phyloP scores from a whole-genome alignment of 768 basidiomycete species.

The Mycena epipterygia region DNA sequence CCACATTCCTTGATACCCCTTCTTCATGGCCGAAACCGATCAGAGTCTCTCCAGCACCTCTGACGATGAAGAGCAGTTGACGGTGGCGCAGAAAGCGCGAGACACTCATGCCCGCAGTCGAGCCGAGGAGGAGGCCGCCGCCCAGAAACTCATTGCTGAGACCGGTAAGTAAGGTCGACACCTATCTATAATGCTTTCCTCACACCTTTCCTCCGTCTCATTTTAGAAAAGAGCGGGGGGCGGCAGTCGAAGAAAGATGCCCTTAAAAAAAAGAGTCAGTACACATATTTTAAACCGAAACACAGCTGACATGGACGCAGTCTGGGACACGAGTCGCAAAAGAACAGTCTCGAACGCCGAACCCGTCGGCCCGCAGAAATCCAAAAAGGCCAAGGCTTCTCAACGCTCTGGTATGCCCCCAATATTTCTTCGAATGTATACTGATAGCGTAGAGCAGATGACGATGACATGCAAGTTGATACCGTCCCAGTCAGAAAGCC shows the following conservation, averaged over 20 bases:
- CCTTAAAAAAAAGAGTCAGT: not conserved
- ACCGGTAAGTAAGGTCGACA: too few species aligned
- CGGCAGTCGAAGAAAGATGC: not conserved
- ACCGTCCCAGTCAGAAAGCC: too few species aligned
- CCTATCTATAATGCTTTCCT: not conserved
- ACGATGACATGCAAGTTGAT: too few species aligned
- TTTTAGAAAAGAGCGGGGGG: not conserved
- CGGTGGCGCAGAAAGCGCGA: not conserved
- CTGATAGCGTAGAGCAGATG: too few species aligned
- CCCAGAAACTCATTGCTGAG: not conserved
- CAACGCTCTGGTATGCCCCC: too few species aligned
- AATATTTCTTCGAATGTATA: too few species aligned
- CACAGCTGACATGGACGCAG: not conserved
- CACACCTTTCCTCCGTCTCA: not conserved
- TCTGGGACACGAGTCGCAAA: not conserved
- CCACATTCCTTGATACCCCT: not conserved
- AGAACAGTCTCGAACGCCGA: not conserved
- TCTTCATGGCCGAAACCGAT: not conserved
- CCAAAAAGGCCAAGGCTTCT: not conserved
- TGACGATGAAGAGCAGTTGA: not conserved
- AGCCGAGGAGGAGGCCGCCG: not conserved
- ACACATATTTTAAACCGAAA: not conserved
- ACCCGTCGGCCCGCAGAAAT: not conserved
- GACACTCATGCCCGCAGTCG: not conserved
- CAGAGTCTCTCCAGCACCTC: not conserved